These are phyloP conservation scores for Jasminum sambac DNA, from an alignment of 257 asterid genomes.

Conservation along the genomic window DNA sequence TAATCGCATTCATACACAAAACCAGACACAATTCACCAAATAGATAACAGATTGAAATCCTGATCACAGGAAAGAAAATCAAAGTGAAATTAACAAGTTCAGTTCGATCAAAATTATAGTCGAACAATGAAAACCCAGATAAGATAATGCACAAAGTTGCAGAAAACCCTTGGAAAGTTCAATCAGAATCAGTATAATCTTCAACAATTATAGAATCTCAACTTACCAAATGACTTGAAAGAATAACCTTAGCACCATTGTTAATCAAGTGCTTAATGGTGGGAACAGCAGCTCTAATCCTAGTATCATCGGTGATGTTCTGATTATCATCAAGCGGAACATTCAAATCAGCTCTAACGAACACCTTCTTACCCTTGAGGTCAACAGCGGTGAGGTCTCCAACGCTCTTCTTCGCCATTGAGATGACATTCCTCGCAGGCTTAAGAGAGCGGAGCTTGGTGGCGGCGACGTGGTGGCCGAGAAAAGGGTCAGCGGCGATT, in stretches of 20 bases:
- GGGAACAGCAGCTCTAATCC: slow-evolving; percentile 83
- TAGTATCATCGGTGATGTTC: slow-evolving; percentile 72
- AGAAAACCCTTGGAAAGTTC: neutral
- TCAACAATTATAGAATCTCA: neutral
- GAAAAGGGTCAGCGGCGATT: slow-evolving; percentile 30
- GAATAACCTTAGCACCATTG: slow-evolving; percentile 70
- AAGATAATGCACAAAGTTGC: neutral
- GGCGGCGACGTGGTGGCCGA: slow-evolving; percentile 38
- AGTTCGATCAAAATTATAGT: neutral
- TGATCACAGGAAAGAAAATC: neutral
- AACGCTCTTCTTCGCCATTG: slow-evolving; percentile 67
- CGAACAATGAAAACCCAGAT: neutral
- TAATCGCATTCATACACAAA: neutral
- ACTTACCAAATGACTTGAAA: slow-evolving; percentile 59
- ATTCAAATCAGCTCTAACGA: slow-evolving; percentile 74
- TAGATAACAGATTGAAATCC: neutral
- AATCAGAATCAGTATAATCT: neutral
- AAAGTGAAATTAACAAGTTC: neutral
- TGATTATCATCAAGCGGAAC: slow-evolving; percentile 70
- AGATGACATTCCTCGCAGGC: slow-evolving; percentile 38
- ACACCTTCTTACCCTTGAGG: slow-evolving; percentile 68
- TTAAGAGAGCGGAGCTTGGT: slow-evolving; percentile 42
- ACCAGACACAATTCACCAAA: neutral
- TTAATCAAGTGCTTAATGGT: slow-evolving; percentile 60
- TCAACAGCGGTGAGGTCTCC: slow-evolving; percentile 55